Percentiles rank a stretch among this genome's conserved stretches.
These are phyloP conservation scores for Ophiocordyceps camponoti-rufipedis DNA, from an alignment of 2,329 filamentous ascomycete species.

Conservation along the genomic window DNA sequence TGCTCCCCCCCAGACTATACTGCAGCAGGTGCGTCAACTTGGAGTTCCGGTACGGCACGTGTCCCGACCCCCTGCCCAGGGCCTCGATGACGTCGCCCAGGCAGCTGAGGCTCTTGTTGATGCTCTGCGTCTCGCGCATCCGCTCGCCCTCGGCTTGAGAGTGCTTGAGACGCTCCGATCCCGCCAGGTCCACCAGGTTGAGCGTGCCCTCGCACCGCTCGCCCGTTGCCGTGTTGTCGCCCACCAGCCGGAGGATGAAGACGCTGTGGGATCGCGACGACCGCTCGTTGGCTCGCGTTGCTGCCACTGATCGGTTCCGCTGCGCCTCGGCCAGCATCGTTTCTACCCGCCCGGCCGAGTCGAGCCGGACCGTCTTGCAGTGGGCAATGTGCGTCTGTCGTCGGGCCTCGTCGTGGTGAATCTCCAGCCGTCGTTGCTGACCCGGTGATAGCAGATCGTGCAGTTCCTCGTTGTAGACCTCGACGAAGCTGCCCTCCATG, in stretches of 20 bases:
- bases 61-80: slow-evolving; percentile 65
- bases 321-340: slow-evolving; percentile 63
- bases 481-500: slow-evolving; percentile 89
- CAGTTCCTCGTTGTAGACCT: slow-evolving; percentile 96
- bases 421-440: slow-evolving; percentile 53
- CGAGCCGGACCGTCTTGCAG: slow-evolving; percentile 56
- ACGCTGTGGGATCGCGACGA: slow-evolving; percentile 91
- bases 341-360: slow-evolving; percentile 66
- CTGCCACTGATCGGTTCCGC: slow-evolving; percentile 77
- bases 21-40: slow-evolving; percentile 93
- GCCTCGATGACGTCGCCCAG: slow-evolving; percentile 89
- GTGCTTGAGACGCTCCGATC: slow-evolving; percentile 78
- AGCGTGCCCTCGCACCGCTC: slow-evolving; percentile 84
- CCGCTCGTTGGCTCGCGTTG: slow-evolving; percentile 92
- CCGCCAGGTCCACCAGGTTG: slow-evolving; percentile 89
- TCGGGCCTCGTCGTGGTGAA: slow-evolving; percentile 66
- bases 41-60: slow-evolving; percentile 89
- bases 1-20: slow-evolving; percentile 87
- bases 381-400: slow-evolving; percentile 72
- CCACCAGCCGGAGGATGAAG: slow-evolving; percentile 69
- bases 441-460: slow-evolving; percentile 57
- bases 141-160: slow-evolving; percentile 73
- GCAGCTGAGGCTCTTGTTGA: slow-evolving; percentile 87
- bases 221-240: slow-evolving; percentile 55
- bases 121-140: slow-evolving; percentile 87